phyloP scores from a whole-genome alignment of 768 basidiomycete species.

The Leccinum disarticulatum region DNA sequence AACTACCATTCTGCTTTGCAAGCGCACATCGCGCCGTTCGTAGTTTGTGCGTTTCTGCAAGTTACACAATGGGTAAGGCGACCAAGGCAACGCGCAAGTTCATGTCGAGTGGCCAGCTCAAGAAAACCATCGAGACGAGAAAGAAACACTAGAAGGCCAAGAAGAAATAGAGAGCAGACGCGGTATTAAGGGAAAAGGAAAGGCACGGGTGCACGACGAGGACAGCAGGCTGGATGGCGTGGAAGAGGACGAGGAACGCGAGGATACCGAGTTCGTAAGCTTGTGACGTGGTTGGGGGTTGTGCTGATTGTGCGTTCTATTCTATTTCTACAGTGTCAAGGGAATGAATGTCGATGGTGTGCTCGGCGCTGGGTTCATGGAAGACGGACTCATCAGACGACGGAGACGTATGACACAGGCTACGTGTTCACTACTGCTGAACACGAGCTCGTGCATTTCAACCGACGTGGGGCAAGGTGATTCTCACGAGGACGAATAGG shows the following conservation, averaged over 20 bases:
- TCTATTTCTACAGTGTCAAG: constrained; percentile 14
- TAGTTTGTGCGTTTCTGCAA: not conserved
- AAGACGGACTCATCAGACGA: constrained; percentile 49
- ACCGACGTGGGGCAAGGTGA: constrained; percentile 25
- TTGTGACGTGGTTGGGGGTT: not conserved
- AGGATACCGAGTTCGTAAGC: constrained; percentile 13
- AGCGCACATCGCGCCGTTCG: too few relatives aligned
- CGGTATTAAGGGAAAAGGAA: constrained; percentile 38
- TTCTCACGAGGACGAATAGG: constrained; percentile 40
- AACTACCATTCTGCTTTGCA: too few relatives aligned
- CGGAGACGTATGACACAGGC: constrained; percentile 31
- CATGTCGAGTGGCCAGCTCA: constrained; percentile 83
- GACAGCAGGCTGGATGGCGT: constrained; percentile 26
- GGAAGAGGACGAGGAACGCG: constrained; percentile 5
- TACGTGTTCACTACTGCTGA: not conserved
- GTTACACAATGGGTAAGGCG: constrained; percentile 54
- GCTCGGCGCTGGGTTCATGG: constrained; percentile 72
- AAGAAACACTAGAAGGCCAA: constrained; percentile 75
- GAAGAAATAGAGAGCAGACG: constrained; percentile 65
- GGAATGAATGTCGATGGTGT: constrained; percentile 78
- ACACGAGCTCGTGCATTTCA: constrained; percentile 4
- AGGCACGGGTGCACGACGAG: constrained; percentile 30
- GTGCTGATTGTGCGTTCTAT: not conserved
- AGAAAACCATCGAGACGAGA: constrained; percentile 82
- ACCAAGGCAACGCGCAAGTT: constrained; percentile 78